Evolutionary conservation across 2,329 filamentous ascomycete species (phyloP).

Genomic region (Aspergillus hortae): DNA sequence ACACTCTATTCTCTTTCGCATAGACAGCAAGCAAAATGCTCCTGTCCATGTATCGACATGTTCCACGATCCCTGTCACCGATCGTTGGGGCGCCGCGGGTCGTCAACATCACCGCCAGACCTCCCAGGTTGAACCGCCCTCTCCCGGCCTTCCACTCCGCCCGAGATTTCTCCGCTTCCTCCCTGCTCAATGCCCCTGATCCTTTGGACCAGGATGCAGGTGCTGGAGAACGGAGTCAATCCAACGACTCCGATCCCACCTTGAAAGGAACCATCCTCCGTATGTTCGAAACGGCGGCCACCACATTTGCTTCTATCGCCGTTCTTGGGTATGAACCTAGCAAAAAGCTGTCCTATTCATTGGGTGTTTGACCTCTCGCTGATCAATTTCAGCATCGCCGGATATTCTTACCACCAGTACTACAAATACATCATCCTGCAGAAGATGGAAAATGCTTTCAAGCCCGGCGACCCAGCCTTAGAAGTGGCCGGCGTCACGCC

Average conservation of each 20-base stretch:
- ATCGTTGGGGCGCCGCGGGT: slow-evolving; percentile 7
- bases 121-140: slow-evolving; percentile 15
- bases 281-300: slow-evolving; percentile 71
- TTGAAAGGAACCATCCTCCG: slow-evolving; percentile 48
- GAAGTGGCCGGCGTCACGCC: slow-evolving; percentile 64
- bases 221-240: slow-evolving; percentile 23
- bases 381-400: slow-evolving; percentile 49
- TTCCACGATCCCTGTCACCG: slow-evolving; percentile 19
- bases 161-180: slow-evolving; percentile 23
- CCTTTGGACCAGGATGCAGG: slow-evolving; percentile 28
- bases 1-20: not conserved
- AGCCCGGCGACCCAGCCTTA: slow-evolving; percentile 84
- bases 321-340: slow-evolving; percentile 57
- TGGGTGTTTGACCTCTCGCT: slow-evolving; percentile 8
- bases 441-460: slow-evolving; percentile 91
- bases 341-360: not conserved
- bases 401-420: slow-evolving; percentile 72
- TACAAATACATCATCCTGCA: slow-evolving; percentile 89
- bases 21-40: slow-evolving; percentile 8
- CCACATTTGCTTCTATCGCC: slow-evolving; percentile 70
- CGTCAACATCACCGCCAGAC: not conserved
- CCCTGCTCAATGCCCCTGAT: slow-evolving; percentile 21
- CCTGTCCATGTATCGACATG: slow-evolving; percentile 22
- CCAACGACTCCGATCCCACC: slow-evolving; percentile 27
- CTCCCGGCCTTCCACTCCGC: slow-evolving; percentile 12